Conservation (phyloP, 768 basidiomycete genomes). For the Pisolithus microcarpus region DNA sequence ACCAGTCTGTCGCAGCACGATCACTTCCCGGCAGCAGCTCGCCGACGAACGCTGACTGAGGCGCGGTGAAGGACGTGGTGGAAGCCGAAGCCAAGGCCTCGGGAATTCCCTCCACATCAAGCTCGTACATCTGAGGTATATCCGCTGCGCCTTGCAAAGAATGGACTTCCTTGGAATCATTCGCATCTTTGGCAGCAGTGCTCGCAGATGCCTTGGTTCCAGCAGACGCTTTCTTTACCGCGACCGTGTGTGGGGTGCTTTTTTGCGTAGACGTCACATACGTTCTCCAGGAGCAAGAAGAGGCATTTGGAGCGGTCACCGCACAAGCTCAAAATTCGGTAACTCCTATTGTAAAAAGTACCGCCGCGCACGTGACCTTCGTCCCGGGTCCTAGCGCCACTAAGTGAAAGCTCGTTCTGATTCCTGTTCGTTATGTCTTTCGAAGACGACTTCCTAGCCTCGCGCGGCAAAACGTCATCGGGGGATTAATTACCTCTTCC, state of each 20-base stretch:
- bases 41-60: slow-evolving; percentile 22
- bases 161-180: slow-evolving; percentile 15
- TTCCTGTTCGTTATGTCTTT: too few species aligned
- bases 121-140: slow-evolving; percentile 11
- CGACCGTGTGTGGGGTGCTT: slow-evolving; percentile 18
- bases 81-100: slow-evolving; percentile 8
- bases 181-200: slow-evolving; percentile 19
- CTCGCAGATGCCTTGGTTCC: slow-evolving; percentile 26
- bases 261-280: slow-evolving; percentile 21
- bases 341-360: too few species aligned
- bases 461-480: too few species aligned
- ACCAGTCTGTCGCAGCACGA: slow-evolving; percentile 65
- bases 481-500: too few species aligned
- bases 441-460: too few species aligned
- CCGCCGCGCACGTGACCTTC: background rate
- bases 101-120: slow-evolving; percentile 9
- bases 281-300: slow-evolving; percentile 7
- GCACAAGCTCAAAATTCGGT: background rate
- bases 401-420: too few species aligned
- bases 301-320: slow-evolving; percentile 9
- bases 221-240: slow-evolving; percentile 12
- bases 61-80: slow-evolving; percentile 7
- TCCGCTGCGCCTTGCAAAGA: slow-evolving; percentile 16
- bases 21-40: slow-evolving; percentile 20
- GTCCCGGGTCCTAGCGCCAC: too few species aligned